These are phyloP conservation scores for Saturnispora gosingensis DNA, from an alignment of 805 yeast genomes.

Conservation along the genomic window DNA sequence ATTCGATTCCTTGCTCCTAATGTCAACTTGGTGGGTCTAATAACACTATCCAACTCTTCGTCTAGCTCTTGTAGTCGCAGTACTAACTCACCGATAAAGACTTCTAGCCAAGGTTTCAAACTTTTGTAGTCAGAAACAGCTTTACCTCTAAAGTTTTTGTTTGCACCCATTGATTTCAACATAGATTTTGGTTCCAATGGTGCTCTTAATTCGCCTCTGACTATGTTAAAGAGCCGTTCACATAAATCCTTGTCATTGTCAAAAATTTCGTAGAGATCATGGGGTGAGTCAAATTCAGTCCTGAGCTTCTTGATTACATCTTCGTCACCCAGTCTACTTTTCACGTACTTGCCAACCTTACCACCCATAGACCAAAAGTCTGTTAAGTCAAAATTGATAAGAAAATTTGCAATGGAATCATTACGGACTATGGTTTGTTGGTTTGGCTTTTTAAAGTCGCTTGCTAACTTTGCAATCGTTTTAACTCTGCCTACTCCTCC, in stretches of 20 bases:
- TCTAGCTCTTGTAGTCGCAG: slow-evolving; percentile 65
- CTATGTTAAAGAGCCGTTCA: slow-evolving; percentile 45
- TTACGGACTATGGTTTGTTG: slow-evolving; percentile 69
- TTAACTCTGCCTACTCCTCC: slow-evolving; percentile 78
- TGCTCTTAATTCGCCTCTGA: slow-evolving; percentile 51
- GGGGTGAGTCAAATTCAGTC: slow-evolving; percentile 32
- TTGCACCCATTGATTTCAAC: slow-evolving; percentile 81
- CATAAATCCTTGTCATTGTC: slow-evolving; percentile 43
- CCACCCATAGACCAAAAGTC: slow-evolving; percentile 94
- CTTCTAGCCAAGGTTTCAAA: slow-evolving; percentile 68
- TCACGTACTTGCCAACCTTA: slow-evolving; percentile 58
- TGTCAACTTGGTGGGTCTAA: slow-evolving; percentile 49
- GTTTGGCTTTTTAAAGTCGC: slow-evolving; percentile 78
- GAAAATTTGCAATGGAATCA: slow-evolving; percentile 39
- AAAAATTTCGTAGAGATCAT: slow-evolving; percentile 27
- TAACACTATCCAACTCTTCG: slow-evolving; percentile 42
- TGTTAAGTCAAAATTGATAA: slow-evolving; percentile 50
- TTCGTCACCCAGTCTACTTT: slow-evolving; percentile 32
- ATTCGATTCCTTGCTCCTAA: slow-evolving; percentile 27
- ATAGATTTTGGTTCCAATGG: slow-evolving; percentile 51
- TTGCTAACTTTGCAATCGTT: slow-evolving; percentile 76
- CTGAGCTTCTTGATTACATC: slow-evolving; percentile 39
- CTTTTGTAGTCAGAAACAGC: slow-evolving; percentile 46
- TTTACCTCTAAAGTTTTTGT: slow-evolving; percentile 62
- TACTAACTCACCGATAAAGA: slow-evolving; percentile 70